Percentiles rank a stretch among this genome's conserved stretches.
phyloP scores from a whole-genome alignment of 2,329 filamentous ascomycete genomes.

The Pleurostoma richardsiae region DNA sequence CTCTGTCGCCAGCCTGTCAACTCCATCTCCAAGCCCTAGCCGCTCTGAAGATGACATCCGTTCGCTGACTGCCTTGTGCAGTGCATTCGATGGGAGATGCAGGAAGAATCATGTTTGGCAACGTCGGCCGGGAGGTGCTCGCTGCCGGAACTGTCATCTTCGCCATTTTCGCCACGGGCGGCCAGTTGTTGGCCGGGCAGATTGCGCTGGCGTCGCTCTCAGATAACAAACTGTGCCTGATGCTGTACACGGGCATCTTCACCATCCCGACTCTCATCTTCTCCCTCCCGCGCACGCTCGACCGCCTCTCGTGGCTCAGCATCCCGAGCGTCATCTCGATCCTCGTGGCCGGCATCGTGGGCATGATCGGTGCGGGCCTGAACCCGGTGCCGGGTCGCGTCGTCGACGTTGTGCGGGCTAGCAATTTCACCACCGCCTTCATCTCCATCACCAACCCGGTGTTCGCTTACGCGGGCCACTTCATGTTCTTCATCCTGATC shows the following conservation, averaged over 20 bases:
- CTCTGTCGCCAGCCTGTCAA: too few relatives aligned
- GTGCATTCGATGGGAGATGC: conserved; percentile 55
- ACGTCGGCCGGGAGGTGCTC: conserved; percentile 42
- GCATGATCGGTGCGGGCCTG: conserved; percentile 42
- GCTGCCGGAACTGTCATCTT: conserved; percentile 45
- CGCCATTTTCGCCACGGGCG: conserved; percentile 43
- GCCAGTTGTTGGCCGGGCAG: conserved; percentile 45
- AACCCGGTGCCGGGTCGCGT: conserved; percentile 29
- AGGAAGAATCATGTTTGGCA: conserved; percentile 47
- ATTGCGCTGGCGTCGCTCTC: conserved; percentile 41
- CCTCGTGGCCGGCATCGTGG: conserved; percentile 41
- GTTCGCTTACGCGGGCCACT: conserved; percentile 47
- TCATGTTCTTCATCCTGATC: conserved; percentile 49
- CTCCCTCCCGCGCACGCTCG: conserved; percentile 43
- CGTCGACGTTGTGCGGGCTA: conserved; percentile 29
- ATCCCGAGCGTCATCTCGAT: conserved; percentile 40
- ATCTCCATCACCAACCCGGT: conserved; percentile 45
- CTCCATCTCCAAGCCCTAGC: conserved; percentile 4
- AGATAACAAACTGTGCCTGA: conserved; percentile 38
- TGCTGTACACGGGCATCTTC: conserved; percentile 46
- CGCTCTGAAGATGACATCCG: conserved; percentile 8
- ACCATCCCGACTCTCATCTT: conserved; percentile 38
- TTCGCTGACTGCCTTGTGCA: conserved; percentile 15
- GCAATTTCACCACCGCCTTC: conserved; percentile 37
- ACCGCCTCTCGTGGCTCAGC: conserved; percentile 40